Evolutionary conservation across 2,329 filamentous ascomycete genomes (phyloP).

Genomic region (Fusarium sacchari): DNA sequence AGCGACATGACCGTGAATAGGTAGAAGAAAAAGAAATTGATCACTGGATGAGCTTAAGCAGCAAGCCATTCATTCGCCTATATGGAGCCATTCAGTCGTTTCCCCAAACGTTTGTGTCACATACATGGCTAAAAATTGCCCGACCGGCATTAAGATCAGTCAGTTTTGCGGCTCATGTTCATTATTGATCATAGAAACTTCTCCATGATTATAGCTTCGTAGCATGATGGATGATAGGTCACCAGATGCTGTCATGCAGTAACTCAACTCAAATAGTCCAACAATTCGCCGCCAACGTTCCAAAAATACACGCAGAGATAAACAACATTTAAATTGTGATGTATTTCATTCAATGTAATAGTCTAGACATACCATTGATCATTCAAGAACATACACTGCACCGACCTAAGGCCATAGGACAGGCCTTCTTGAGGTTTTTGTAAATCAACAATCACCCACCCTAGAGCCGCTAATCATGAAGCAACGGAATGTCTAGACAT

Average conservation of each 20-base stretch:
- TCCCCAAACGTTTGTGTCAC: background rate
- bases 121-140: background rate
- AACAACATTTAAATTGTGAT: background rate
- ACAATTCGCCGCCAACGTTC: background rate
- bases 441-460: background rate
- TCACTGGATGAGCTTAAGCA: background rate
- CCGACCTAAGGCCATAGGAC: no score
- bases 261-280: background rate
- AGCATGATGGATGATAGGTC: background rate
- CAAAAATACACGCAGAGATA: background rate
- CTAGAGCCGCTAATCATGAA: background rate
- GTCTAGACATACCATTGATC: background rate
- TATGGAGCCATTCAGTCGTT: background rate
- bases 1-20: background rate
- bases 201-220: background rate
- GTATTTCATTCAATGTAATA: background rate
- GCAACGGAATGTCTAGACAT: rapidly evolving
- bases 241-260: rapidly evolving
- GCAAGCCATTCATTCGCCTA: background rate
- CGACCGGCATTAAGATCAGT: background rate
- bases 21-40: background rate
- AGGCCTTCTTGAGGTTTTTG: background rate
- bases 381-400: background rate
- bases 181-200: background rate
- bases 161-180: background rate